Percentiles rank a stretch among this genome's conserved stretches.
Evolutionary conservation across 805 yeast genomes (phyloP).

Genomic region (Kluyveromyces siamensis): DNA sequence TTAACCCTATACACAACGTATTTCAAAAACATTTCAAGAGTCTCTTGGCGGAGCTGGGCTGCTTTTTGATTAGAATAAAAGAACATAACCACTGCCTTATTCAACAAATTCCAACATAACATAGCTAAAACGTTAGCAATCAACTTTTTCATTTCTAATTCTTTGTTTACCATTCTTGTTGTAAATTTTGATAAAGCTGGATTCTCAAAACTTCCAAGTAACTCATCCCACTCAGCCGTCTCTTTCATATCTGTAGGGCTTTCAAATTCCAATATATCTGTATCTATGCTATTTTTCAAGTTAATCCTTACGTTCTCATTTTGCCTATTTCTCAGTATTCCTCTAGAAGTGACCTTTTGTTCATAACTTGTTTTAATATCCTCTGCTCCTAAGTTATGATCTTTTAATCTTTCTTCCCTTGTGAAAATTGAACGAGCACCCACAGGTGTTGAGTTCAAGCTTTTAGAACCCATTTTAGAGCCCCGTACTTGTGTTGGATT

Average conservation of each 20-base stretch:
- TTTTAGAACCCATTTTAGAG: neutral
- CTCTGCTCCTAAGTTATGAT: neutral
- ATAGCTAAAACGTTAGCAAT: conserved; percentile 27
- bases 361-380: neutral
- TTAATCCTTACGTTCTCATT: neutral
- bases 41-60: conserved; percentile 6
- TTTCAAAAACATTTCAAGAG: conserved; percentile 1
- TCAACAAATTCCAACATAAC: conserved; percentile 22
- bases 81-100: conserved; percentile 14
- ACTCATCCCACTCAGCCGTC: neutral
- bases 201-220: conserved; percentile 23
- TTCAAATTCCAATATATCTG: neutral
- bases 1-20: conserved; percentile 3
- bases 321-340: neutral
- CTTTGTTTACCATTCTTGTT: conserved; percentile 33
- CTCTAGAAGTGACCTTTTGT: neutral
- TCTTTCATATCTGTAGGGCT: neutral
- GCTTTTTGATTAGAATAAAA: conserved; percentile 12
- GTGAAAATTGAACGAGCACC: neutral
- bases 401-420: neutral
- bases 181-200: conserved; percentile 24
- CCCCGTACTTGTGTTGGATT: neutral
- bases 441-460: neutral
- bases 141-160: conserved; percentile 29
- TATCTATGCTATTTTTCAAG: neutral